Evolutionary conservation across 2,329 filamentous ascomycete species (phyloP).

Genomic region (Didymella glomerata): DNA sequence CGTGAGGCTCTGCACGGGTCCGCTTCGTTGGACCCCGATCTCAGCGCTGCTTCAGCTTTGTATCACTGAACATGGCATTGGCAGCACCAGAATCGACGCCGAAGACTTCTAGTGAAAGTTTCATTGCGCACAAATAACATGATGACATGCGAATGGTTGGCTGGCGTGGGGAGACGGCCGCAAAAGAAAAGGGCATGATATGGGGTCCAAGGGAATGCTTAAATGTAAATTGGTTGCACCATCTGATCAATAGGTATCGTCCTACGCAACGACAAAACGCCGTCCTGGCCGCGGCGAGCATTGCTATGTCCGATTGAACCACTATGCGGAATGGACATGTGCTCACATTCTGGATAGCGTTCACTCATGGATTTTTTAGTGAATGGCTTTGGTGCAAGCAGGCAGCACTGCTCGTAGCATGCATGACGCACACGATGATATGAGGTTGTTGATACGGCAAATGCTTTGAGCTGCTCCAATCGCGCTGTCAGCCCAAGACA

Average conservation of each 20-base stretch:
- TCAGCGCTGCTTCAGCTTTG: not conserved
- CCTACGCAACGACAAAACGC: not conserved
- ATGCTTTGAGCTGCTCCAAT: not conserved
- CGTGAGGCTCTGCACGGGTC: constrained; percentile 16
- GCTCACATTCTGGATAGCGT: no score
- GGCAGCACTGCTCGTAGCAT: not conserved
- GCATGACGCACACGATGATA: not conserved
- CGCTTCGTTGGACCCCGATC: not conserved
- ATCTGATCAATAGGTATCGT: not conserved
- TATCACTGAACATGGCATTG: not conserved
- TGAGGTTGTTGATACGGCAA: not conserved
- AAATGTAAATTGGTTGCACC: not conserved
- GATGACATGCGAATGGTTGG: not conserved
- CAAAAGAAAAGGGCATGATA: not conserved
- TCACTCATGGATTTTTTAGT: no score
- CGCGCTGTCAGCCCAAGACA: no score
- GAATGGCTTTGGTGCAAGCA: not conserved
- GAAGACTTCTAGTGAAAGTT: not conserved
- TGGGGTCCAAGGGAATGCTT: not conserved
- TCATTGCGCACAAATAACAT: not conserved
- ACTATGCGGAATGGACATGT: no score
- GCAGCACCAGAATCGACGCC: not conserved
- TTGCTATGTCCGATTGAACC: no score
- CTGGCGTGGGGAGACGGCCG: not conserved
- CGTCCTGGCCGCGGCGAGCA: not conserved